Base-by-base conservation (phyloP, 345 rosid species). In the Eucalyptus marginata region DNA sequence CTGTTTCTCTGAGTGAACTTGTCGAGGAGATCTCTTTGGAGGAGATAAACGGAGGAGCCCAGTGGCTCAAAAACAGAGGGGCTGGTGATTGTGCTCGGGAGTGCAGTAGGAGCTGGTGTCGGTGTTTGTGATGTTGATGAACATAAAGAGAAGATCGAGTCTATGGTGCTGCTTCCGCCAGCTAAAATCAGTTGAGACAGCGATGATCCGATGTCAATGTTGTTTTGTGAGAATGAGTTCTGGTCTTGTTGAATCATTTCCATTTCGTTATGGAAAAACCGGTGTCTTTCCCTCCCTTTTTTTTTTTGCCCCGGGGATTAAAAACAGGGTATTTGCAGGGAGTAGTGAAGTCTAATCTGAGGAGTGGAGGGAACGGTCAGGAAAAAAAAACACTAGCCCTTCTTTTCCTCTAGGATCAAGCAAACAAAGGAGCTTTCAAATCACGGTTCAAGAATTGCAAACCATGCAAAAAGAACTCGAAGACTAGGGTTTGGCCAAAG, bases 21-120 rank as follows among this genome's bases (percentile, higher is more conserved):
- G 58, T 93, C 93, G 87, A 96, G 92, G 14, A 94, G 94, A 86
- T 98, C 98, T 95, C 97, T 92, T 88, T 98, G 99, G 66, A 90
- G 97, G 90, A 95, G 96, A 92, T 98, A 98, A 71, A 95, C 97
- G 7, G 98, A 98, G 71, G 98, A 94, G 89, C 99, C 98, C 68
- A 96, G 86, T 13, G 97, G 95, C 79, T 93, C 93, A 16, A 49
- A 88, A 87, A 40, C 88, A 40, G 83, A 76, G 83, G 83, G 46
- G 27, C 47, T 18, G 47, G 83, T 40, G 83, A 76, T 10, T 40
- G 83, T 40, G 81, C 81, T 17, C 10, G 44, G 40, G 56, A 93
- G 90, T 84, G 62, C 44, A 59, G 87, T 40, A 29, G 83, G 52
- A 46, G 89, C 5, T 58, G 89, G 47, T 51, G 90, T 87, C 4